Base-by-base conservation (phyloP, 331 rosid genomes). In the Acacia pycnantha region DNA sequence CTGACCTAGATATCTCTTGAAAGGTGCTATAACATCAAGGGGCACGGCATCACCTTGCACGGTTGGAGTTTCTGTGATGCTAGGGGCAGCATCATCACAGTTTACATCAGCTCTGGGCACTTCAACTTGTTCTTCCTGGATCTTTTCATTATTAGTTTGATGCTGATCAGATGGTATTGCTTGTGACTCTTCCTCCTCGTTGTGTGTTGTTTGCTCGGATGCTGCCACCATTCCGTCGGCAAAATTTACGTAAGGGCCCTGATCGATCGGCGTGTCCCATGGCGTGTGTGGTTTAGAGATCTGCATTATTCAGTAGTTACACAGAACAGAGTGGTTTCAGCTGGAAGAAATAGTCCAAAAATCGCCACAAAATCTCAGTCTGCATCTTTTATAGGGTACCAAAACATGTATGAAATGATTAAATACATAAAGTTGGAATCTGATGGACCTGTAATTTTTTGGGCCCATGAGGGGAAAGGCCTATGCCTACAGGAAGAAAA, bases 201-300 rank as follows among this genome's bases (percentile, higher is more conserved):
- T 72, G 29, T 85, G 88, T 21, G 69, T 67, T 61, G 79, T 66
- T 84, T 73, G 91, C 76, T 86, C 93, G 22, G 82, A 58, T 43
- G 98, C 97, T 76, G 93, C 90, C 56, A 96, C 97, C 99, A 91
- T 89, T 81, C 98, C 98, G 82, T 87, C 94, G 14, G 88, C 65
- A 29, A 93, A 81, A 58, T 91, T 92, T 51, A 96, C 89, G 46
- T 88, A 96, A 29, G 99, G 99, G 24, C 97, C 97, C 72, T 89
- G 97, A 84, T 95, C 97, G 24, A 95, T 90, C 40, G 92, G 74
- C 13, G 89, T 73, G 44, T 79, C 86, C 85, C 74, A 35, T n/a
- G 88, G 78, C 14, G 73, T 85, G 74, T 73, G 88, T 24, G 87
- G 85, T 76, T 81, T 35, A 78, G 84, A 14, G 69, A 70, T 87